These are phyloP conservation scores for Eutrema yunnanense DNA, from an alignment of 345 rosid genomes.

Conservation along the genomic window DNA sequence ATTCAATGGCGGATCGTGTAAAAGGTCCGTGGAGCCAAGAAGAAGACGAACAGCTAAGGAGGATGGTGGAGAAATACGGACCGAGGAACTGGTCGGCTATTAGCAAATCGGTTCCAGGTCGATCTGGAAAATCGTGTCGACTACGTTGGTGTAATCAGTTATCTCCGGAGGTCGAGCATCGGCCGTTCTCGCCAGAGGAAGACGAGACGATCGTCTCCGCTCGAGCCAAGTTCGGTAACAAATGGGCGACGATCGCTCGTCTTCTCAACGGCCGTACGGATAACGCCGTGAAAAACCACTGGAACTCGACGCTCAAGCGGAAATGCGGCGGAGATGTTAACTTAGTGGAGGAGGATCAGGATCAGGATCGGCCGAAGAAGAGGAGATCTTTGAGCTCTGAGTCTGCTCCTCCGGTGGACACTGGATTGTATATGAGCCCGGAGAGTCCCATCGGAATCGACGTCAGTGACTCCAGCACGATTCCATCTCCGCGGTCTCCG, in stretches of 20 bases:
- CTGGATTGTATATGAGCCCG: slow-evolving; percentile 57
- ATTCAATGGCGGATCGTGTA: slow-evolving; percentile 55
- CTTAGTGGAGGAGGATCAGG: slow-evolving; percentile 14
- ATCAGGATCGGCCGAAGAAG: slow-evolving; percentile 46
- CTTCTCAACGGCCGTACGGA: slow-evolving; percentile 90
- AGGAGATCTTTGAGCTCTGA: slow-evolving; percentile 60
- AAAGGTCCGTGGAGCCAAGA: slow-evolving; percentile 96
- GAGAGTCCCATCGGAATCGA: slow-evolving; percentile 63
- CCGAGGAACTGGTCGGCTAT: slow-evolving; percentile 89
- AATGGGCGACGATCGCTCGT: slow-evolving; percentile 95
- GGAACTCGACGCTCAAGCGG: slow-evolving; percentile 90
- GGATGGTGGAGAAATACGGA: slow-evolving; percentile 67
- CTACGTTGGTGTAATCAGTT: slow-evolving; percentile 96
- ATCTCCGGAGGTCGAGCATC: slow-evolving; percentile 85
- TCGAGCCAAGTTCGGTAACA: slow-evolving; percentile 77
- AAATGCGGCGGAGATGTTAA: slow-evolving; percentile 50
- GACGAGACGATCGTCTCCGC: slow-evolving; percentile 69
- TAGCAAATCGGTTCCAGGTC: slow-evolving; percentile 88
- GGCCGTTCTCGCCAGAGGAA: slow-evolving; percentile 64
- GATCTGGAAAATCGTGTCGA: slow-evolving; percentile 88
- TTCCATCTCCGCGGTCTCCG: slow-evolving; percentile 31
- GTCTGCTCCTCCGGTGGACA: slow-evolving; percentile 33
- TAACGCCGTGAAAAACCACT: slow-evolving; percentile 90
- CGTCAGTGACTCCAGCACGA: slow-evolving; percentile 51
- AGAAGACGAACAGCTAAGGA: slow-evolving; percentile 72